Conservation (phyloP, 225 moss, liverwort and hornwort species). For the Straminergon stramineum region DNA sequence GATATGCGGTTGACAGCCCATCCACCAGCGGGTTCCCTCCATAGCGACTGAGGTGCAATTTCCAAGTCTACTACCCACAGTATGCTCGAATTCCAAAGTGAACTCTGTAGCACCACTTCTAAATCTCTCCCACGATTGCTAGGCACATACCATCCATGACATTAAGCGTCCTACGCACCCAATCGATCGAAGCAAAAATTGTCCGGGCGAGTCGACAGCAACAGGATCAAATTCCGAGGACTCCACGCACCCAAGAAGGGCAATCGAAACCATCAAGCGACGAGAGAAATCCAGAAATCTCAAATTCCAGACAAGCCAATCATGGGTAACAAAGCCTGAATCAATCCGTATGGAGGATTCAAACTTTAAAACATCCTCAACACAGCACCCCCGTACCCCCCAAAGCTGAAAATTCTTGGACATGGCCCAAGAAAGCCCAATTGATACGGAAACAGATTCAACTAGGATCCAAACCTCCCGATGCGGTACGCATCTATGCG, state of each 20-base stretch:
- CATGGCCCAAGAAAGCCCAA: not conserved
- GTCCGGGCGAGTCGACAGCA: not conserved
- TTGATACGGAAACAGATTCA: not conserved
- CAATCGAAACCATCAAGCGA: not conserved
- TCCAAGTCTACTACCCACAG: not conserved
- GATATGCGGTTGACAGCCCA: slow-evolving; percentile 43
- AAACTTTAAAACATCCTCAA: not conserved
- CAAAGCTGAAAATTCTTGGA: not conserved
- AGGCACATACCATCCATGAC: not conserved
- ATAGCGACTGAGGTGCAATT: not conserved
- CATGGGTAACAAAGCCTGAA: not conserved
- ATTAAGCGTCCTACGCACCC: not conserved
- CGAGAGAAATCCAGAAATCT: not conserved
- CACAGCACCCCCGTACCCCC: not conserved
- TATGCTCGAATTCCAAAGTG: not conserved
- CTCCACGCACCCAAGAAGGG: not conserved
- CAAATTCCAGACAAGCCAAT: not conserved
- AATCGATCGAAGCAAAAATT: not conserved
- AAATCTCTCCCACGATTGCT: not conserved
- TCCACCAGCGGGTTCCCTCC: slow-evolving; percentile 35
- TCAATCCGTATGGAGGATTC: not conserved
- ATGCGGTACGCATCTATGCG: not conserved
- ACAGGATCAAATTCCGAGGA: not conserved
- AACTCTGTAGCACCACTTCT: not conserved
- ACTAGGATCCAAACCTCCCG: not conserved